These are phyloP conservation scores for Mycena amicta DNA, from an alignment of 768 basidiomycete genomes.

Conservation along the genomic window DNA sequence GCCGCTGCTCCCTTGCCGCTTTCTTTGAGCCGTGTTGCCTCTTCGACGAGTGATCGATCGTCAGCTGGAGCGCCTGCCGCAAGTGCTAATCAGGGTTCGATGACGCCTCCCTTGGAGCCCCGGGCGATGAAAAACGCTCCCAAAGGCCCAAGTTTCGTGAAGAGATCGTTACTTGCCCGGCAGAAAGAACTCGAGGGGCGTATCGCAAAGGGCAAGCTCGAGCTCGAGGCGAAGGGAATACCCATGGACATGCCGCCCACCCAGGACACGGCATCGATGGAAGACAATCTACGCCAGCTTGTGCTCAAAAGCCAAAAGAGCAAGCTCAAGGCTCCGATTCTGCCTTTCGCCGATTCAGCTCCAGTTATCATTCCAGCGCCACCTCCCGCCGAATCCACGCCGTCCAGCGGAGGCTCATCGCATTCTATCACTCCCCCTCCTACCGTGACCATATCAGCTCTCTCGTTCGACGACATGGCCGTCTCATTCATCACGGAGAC, in stretches of 20 bases:
- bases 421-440: not conserved
- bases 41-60: not conserved
- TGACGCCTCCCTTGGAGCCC: conserved; percentile 36
- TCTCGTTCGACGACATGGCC: conserved; percentile 57
- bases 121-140: conserved; percentile 42
- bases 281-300: conserved; percentile 41
- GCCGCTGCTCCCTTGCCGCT: not conserved
- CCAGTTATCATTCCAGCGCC: not conserved
- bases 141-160: conserved; percentile 39
- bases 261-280: conserved; percentile 33
- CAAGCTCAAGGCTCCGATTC: conserved; percentile 33
- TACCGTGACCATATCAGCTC: not conserved
- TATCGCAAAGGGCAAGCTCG: conserved; percentile 40
- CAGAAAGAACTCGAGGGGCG: conserved; percentile 49
- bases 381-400: not conserved
- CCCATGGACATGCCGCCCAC: not conserved
- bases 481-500: conserved; percentile 61
- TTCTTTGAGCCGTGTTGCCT: not conserved
- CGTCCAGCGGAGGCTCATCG: not conserved
- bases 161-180: conserved; percentile 40
- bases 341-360: not conserved
- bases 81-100: not conserved
- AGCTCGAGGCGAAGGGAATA: conserved; percentile 28
- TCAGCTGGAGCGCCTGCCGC: not conserved
- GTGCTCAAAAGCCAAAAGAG: conserved; percentile 39